A percentile compares a stretch with the other conserved stretches of the same genome.
phyloP scores from a whole-genome alignment of 2,329 filamentous ascomycete species.

The Alternaria longipes region DNA sequence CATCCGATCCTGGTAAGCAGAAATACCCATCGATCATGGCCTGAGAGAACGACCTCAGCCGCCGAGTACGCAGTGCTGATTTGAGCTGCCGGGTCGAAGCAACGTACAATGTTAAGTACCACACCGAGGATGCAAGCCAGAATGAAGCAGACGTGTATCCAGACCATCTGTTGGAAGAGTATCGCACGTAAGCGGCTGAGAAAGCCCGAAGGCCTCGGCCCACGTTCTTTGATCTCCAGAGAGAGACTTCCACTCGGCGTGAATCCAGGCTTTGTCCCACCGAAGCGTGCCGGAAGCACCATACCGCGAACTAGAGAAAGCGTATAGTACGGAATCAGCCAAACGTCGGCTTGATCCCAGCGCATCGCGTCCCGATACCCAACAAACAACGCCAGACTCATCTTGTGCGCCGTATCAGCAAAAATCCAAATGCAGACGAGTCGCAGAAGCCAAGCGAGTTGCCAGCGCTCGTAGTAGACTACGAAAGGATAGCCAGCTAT shows the following conservation, averaged over 20 bases:
- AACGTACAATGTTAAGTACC: not conserved
- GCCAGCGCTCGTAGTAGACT: slow-evolving; percentile 3
- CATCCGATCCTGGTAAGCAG: slow-evolving; percentile 5
- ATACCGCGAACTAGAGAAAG: not conserved
- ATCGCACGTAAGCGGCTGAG: not conserved
- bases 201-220: not conserved
- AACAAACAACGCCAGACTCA: not conserved
- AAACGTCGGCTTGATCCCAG: not conserved
- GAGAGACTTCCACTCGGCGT: not conserved
- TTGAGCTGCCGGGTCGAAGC: not conserved
- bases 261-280: slow-evolving; percentile 4
- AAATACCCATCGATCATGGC: not conserved
- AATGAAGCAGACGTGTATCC: slow-evolving; percentile 3
- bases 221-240: not conserved
- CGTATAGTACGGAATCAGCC: not conserved
- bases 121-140: slow-evolving; percentile 1
- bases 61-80: not conserved
- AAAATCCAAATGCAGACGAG: slow-evolving; percentile 1
- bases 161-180: not conserved
- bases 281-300: not conserved
- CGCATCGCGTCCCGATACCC: slow-evolving; percentile 4
- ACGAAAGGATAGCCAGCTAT: slow-evolving; percentile 3
- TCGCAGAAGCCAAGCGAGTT: slow-evolving; percentile 1
- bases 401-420: slow-evolving; percentile 3
- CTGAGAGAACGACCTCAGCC: not conserved